A percentile compares a stretch with the other conserved stretches of the same genome.
Conservation (phyloP, 345 rosid species). For the Eucalyptus sideroxylon region DNA sequence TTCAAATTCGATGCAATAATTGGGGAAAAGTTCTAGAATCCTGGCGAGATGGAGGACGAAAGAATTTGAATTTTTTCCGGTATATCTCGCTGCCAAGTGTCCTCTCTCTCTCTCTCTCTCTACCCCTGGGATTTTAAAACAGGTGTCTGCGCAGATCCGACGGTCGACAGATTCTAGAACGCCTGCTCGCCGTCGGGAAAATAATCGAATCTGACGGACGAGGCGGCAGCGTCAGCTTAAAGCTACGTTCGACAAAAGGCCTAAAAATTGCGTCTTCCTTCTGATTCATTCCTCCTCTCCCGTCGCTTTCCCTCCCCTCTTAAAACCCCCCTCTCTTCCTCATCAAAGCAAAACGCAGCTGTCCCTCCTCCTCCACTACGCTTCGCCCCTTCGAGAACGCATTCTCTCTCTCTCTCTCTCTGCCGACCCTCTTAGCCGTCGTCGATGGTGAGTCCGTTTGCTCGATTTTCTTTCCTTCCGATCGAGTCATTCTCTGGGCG, state of each 20-base stretch:
- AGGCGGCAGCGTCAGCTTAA: conserved; percentile 30
- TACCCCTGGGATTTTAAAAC: background rate
- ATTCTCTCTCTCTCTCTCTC: background rate
- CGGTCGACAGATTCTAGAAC: conserved; percentile 12
- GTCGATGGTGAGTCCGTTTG: background rate
- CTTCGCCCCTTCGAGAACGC: background rate
- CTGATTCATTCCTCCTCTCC: background rate
- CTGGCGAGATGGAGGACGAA: no score
- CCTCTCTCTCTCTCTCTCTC: no score
- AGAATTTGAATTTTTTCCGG: no score
- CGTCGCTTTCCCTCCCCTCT: background rate
- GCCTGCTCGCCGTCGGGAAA: background rate
- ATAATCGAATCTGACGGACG: conserved; percentile 30
- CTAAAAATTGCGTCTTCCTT: background rate
- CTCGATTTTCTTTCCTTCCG: background rate
- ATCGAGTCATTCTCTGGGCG: background rate
- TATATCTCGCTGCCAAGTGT: no score
- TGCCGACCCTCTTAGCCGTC: background rate
- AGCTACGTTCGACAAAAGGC: conserved; percentile 6
- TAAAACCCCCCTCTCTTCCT: background rate
- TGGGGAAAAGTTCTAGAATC: no score
- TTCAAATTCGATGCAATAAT: no score
- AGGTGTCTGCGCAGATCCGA: conserved; percentile 3
- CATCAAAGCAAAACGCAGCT: background rate
- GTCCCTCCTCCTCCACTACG: background rate